Conservation (phyloP, 2,329 filamentous ascomycete genomes). For the Dendrostoma leiphaemia region DNA sequence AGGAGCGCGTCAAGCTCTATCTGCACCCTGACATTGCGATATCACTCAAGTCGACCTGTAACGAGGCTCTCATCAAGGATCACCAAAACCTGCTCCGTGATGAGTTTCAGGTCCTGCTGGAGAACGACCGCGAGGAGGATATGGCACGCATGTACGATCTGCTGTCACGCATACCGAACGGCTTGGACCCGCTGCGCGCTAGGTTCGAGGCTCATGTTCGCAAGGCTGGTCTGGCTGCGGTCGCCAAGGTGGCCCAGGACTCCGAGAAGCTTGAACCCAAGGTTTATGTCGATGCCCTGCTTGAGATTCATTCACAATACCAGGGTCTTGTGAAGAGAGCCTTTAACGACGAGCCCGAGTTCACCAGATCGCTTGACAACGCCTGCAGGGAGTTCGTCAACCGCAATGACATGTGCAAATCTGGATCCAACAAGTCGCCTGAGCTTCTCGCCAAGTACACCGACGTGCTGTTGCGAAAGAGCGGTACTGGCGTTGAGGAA, state of each 20-base stretch:
- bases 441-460: slow-evolving; percentile 95
- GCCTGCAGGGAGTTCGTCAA: slow-evolving; percentile 98
- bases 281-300: slow-evolving; percentile 89
- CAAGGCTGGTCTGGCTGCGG: slow-evolving; percentile 81
- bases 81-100: slow-evolving; percentile 85
- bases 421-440: slow-evolving; percentile 88
- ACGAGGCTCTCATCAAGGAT: slow-evolving; percentile 84
- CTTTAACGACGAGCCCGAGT: slow-evolving; percentile 94
- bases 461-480: slow-evolving; percentile 89
- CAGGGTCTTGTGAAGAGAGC: slow-evolving; percentile 86
- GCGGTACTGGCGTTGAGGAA: slow-evolving; percentile 88
- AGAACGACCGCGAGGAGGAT: slow-evolving; percentile 93
- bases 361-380: slow-evolving; percentile 93
- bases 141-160: slow-evolving; percentile 96
- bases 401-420: slow-evolving; percentile 92
- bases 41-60: slow-evolving; percentile 81
- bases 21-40: slow-evolving; percentile 86
- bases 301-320: slow-evolving; percentile 94
- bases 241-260: slow-evolving; percentile 86
- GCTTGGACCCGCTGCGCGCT: slow-evolving; percentile 80
- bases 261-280: slow-evolving; percentile 93
- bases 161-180: slow-evolving; percentile 83
- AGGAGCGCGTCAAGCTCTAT: slow-evolving; percentile 88
- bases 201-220: slow-evolving; percentile 92
- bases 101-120: slow-evolving; percentile 90